Conservation (phyloP, 208 protist species). For the Lotmaria passim region DNA sequence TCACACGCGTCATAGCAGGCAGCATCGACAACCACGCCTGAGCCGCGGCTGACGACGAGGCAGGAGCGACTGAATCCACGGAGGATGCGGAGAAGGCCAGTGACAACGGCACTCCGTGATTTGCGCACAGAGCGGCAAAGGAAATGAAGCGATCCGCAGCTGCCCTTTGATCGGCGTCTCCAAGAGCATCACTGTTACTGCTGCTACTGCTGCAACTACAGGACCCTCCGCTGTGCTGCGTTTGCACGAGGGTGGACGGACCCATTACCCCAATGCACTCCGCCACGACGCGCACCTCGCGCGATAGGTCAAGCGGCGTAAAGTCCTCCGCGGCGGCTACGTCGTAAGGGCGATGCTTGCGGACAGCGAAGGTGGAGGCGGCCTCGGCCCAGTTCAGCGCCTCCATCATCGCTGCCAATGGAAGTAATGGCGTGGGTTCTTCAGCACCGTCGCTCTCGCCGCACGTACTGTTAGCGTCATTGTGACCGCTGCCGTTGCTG, state of each 20-base stretch:
- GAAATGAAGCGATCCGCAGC: slow-evolving; percentile 58
- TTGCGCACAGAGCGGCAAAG: slow-evolving; percentile 65
- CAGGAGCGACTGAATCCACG: too few species aligned
- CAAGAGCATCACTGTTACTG: background rate
- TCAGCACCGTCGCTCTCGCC: slow-evolving; percentile 1
- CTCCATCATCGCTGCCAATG: slow-evolving; percentile 68
- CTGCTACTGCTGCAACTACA: too few species aligned
- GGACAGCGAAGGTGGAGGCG: slow-evolving; percentile 81
- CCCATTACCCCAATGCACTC: slow-evolving; percentile 16
- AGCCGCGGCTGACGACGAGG: background rate
- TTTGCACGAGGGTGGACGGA: background rate
- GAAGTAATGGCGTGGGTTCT: slow-evolving; percentile 28
- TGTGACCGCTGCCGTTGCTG: background rate
- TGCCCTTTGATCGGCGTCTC: background rate
- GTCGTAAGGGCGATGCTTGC: slow-evolving; percentile 71
- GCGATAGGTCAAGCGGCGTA: slow-evolving; percentile 54
- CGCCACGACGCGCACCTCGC: slow-evolving; percentile 69
- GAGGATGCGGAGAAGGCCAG: slow-evolving; percentile 36
- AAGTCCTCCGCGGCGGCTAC: slow-evolving; percentile 49
- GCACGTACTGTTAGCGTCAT: too few species aligned
- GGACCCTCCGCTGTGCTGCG: background rate
- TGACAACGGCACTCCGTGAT: slow-evolving; percentile 64
- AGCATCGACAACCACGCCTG: slow-evolving; percentile 16
- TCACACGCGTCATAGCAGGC: slow-evolving; percentile 18
- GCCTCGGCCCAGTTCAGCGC: slow-evolving; percentile 79